Base-by-base conservation (phyloP, 768 basidiomycete genomes). In the Russula sp. region DNA sequence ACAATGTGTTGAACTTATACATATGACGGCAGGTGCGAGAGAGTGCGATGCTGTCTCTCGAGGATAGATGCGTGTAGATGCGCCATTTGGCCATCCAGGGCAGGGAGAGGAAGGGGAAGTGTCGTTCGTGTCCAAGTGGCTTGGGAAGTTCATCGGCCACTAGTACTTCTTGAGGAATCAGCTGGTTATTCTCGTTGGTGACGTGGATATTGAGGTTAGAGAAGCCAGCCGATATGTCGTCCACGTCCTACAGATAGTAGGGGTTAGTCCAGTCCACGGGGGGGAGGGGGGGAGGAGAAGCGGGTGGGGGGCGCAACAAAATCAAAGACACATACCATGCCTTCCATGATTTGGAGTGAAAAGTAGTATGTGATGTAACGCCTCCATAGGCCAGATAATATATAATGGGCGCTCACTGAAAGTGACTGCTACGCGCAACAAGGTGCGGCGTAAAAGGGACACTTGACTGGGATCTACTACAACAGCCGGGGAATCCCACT, bases 21-120 rank as follows among this genome's bases (percentile, higher is more conserved):
- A 63, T 63, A 6, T 59, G 45, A 5, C 39, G 62, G 39, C 62
- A 63, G 9, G 62, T 63, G 22, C 52, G 34, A 11, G 62, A 63
- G 32, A 63, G 52, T 22, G 57, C 62, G 6, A 63, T 49, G 22
- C 57, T 55, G 2, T 63, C 62, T 44, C 44, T 59, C 45, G 57
- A 59, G 31, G 18, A 20, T 0, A 63, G 52, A 18, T 63, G 20
- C 16, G 39, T 34, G 16, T 59, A 59, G 37, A 63, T 16, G 3
- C 48, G 57, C 57, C 57, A 53, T 49, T 54, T 63, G 45, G 47
- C 45, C 16, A 22, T 20, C 39, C 32, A 55, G 6, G 62, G 62
- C 4, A 63, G 20, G 32, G 52, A 54, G 45, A 59, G 57, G 57
- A 63, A 59, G 16, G 50, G 20, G 27, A 32, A 34, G 6, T 2